Percentiles rank a stretch among this genome's conserved stretches.
Evolutionary conservation across 768 basidiomycete species (phyloP).

Genomic region (Lyophyllum semitale): DNA sequence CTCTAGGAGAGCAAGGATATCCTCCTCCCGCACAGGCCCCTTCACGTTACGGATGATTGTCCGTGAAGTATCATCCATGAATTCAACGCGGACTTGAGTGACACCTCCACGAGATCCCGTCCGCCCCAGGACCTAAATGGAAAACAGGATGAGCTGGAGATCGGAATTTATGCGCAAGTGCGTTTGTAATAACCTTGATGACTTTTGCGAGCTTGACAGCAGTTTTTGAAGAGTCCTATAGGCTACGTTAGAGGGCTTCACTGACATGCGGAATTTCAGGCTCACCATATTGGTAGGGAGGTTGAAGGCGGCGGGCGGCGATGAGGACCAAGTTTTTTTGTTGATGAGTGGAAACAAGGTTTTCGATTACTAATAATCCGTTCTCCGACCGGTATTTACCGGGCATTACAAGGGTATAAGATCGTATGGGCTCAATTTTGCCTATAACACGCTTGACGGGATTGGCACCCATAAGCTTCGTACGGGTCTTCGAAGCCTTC

Average conservation of each 20-base stretch:
- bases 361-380: slow-evolving; percentile 9
- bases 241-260: neutral
- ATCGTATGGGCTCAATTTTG: neutral
- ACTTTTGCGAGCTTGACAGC: slow-evolving; percentile 98
- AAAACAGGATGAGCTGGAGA: neutral
- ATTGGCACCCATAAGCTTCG: too few species aligned
- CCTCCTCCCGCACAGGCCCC: slow-evolving; percentile 94
- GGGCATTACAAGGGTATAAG: neutral
- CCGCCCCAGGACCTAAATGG: slow-evolving; percentile 86
- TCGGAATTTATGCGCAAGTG: neutral
- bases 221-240: slow-evolving; percentile 82
- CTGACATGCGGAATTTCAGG: neutral
- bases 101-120: slow-evolving; percentile 99
- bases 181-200: slow-evolving; percentile 74
- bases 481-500: too few species aligned
- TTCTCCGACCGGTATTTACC: slow-evolving; percentile 17
- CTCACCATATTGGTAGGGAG: slow-evolving; percentile 33
- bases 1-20: slow-evolving; percentile 95
- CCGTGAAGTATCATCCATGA: slow-evolving; percentile 95
- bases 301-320: slow-evolving; percentile 7
- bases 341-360: slow-evolving; percentile 24
- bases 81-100: slow-evolving; percentile 98
- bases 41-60: slow-evolving; percentile 99
- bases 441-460: too few species aligned
- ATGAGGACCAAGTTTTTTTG: slow-evolving; percentile 14